A percentile compares a stretch with the other conserved stretches of the same genome.
Evolutionary conservation across 148 eudicot genomes (phyloP).

Genomic region (Cornus suecica): DNA sequence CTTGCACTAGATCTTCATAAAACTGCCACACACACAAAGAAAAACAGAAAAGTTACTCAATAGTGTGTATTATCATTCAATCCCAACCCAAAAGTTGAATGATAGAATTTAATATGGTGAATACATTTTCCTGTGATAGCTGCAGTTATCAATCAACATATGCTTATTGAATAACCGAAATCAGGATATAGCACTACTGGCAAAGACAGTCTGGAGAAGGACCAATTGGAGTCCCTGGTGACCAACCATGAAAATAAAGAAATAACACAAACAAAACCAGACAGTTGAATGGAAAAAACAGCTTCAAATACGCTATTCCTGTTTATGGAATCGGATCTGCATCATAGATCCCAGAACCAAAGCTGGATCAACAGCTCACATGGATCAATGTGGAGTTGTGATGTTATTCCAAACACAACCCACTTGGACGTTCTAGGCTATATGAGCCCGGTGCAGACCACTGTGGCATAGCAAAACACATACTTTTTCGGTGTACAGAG

Average conservation of each 20-base stretch:
- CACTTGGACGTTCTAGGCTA: too few relatives aligned
- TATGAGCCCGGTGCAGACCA: too few relatives aligned
- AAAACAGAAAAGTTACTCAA: conserved; percentile 6
- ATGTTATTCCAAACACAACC: too few relatives aligned
- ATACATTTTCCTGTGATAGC: conserved; percentile 6
- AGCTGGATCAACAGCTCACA: too few relatives aligned
- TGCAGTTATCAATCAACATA: not conserved
- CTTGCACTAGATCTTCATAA: conserved; percentile 70
- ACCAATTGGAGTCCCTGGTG: too few relatives aligned
- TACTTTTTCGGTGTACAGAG: too few relatives aligned
- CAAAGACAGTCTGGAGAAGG: too few relatives aligned
- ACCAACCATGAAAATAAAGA: too few relatives aligned
- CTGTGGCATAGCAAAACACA: too few relatives aligned
- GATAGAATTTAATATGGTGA: not conserved
- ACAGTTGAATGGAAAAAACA: not conserved
- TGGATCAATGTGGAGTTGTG: too few relatives aligned
- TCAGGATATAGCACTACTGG: not conserved
- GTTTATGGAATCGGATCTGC: too few relatives aligned
- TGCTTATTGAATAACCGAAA: not conserved
- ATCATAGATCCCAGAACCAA: too few relatives aligned
- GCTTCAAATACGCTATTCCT: not conserved
- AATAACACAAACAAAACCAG: not conserved
- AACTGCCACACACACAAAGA: conserved; percentile 39
- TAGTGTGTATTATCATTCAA: not conserved
- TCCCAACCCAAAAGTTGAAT: conserved; percentile 1